Evolutionary conservation across 2,329 filamentous ascomycete species (phyloP).

Genomic region (Lecanoromycetidae sp.): DNA sequence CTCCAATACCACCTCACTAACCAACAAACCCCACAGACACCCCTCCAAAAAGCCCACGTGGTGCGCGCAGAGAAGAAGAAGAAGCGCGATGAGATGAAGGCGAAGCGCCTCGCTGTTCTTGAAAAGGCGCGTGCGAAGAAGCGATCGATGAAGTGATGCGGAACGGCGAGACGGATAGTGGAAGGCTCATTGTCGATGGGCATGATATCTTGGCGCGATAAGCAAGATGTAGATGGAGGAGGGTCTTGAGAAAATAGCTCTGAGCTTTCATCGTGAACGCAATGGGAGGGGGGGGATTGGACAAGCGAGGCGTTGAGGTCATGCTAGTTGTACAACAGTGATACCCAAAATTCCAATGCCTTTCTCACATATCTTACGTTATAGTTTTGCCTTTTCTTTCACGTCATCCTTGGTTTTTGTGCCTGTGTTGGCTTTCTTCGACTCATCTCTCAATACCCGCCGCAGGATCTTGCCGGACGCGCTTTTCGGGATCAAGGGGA

Average conservation of each 20-base stretch:
- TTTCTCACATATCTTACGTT: neutral
- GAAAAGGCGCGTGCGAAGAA: slow-evolving; percentile 11
- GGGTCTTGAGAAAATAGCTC: too few relatives aligned
- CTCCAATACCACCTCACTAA: too few relatives aligned
- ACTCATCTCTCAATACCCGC: slow-evolving; percentile 36
- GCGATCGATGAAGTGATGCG: too few relatives aligned
- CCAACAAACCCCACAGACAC: too few relatives aligned
- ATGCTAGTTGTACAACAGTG: neutral
- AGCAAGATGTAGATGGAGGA: too few relatives aligned
- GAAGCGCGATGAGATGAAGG: slow-evolving; percentile 9
- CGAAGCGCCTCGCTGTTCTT: slow-evolving; percentile 8
- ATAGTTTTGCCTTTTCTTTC: slow-evolving; percentile 27
- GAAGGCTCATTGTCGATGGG: too few relatives aligned
- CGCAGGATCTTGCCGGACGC: slow-evolving; percentile 59
- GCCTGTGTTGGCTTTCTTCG: slow-evolving; percentile 26
- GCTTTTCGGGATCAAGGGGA: slow-evolving; percentile 50
- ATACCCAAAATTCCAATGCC: neutral
- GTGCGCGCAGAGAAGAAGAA: slow-evolving; percentile 12
- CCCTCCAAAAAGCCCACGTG: slow-evolving; percentile 10
- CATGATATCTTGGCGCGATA: too few relatives aligned
- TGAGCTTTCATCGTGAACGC: too few relatives aligned
- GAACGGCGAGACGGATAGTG: too few relatives aligned
- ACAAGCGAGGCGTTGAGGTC: too few relatives aligned
- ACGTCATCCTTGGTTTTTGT: slow-evolving; percentile 23
- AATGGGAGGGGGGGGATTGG: too few relatives aligned